Percentiles rank a stretch among this genome's conserved stretches.
phyloP scores from a whole-genome alignment of 352 stramenopile species.

The Phytophthora brassicae region DNA sequence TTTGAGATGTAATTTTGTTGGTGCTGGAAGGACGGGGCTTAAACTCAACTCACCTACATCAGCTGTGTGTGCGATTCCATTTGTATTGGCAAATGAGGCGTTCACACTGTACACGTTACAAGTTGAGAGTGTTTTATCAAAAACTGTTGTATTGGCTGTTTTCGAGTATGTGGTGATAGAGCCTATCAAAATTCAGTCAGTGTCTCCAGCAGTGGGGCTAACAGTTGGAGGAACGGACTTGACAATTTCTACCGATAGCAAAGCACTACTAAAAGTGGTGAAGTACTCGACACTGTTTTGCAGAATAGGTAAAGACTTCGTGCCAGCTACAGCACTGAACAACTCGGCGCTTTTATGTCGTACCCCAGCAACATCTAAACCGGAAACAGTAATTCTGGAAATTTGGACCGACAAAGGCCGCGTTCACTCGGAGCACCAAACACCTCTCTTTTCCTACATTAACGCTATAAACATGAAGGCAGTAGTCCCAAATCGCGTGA shows the following conservation, averaged over 20 bases:
- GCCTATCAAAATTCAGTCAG: conserved; percentile 20
- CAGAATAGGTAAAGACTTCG: conserved; percentile 26
- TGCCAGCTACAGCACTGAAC: conserved; percentile 23
- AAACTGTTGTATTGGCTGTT: conserved; percentile 16
- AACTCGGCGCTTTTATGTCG: conserved; percentile 28
- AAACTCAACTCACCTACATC: conserved; percentile 12
- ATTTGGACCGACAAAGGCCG: conserved; percentile 16
- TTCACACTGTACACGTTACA: conserved; percentile 20
- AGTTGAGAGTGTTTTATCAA: conserved; percentile 24
- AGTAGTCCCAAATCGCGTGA: conserved; percentile 19
- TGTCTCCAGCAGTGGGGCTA: conserved; percentile 20
- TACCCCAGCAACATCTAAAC: conserved; percentile 22
- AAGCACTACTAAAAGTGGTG: conserved; percentile 11
- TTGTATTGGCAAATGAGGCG: conserved; percentile 18
- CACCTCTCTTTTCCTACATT: conserved; percentile 21
- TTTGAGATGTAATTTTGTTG: conserved; percentile 33
- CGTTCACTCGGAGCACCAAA: conserved; percentile 4
- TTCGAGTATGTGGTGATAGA: conserved; percentile 30
- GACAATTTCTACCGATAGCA: conserved; percentile 31
- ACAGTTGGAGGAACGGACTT: conserved; percentile 21
- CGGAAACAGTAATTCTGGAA: conserved; percentile 30
- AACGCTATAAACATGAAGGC: conserved; percentile 21
- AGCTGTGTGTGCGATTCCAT: conserved; percentile 17
- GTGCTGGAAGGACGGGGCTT: conserved; percentile 18
- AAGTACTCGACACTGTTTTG: conserved; percentile 31